Evolutionary conservation across 2,329 filamentous ascomycete genomes (phyloP).

Genomic region (Diaporthe citriasiana): DNA sequence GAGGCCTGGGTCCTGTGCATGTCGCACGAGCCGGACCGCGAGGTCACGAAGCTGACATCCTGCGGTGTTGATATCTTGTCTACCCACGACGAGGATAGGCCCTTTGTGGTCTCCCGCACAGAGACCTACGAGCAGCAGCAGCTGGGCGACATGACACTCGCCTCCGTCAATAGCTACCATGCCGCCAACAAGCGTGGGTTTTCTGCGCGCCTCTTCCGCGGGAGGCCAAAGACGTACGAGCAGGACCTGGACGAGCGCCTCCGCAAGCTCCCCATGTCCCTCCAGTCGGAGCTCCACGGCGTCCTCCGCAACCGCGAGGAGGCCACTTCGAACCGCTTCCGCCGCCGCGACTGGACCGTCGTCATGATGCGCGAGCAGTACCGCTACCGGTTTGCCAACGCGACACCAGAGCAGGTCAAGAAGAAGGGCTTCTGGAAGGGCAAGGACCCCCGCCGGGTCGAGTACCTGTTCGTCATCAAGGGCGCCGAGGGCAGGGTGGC

Average conservation of each 20-base stretch:
- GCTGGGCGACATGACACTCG: constrained; percentile 45
- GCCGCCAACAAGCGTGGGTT: constrained; percentile 45
- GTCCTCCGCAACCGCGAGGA: constrained; percentile 45
- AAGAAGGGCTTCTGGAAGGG: constrained; percentile 48
- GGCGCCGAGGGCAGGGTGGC: constrained; percentile 44
- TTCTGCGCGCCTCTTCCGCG: constrained; percentile 44
- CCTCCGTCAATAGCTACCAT: constrained; percentile 44
- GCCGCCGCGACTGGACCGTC: constrained; percentile 48
- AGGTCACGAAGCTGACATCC: constrained; percentile 39
- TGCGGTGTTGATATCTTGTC: constrained; percentile 42
- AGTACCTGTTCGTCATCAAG: constrained; percentile 46
- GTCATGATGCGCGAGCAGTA: constrained; percentile 47
- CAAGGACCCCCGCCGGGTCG: constrained; percentile 30
- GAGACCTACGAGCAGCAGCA: constrained; percentile 45
- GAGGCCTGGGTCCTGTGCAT: constrained; percentile 48
- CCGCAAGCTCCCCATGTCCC: constrained; percentile 40
- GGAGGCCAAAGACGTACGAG: constrained; percentile 47
- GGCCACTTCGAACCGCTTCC: constrained; percentile 45
- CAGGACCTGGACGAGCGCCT: constrained; percentile 47
- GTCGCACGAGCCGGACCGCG: constrained; percentile 38
- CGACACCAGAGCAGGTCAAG: constrained; percentile 44
- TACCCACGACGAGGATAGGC: background rate
- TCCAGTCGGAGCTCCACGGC: constrained; percentile 44
- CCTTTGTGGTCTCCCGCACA: constrained; percentile 23
- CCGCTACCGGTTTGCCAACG: constrained; percentile 45